Base-by-base conservation (phyloP, 805 yeast species). In the Candida sithepensis region DNA sequence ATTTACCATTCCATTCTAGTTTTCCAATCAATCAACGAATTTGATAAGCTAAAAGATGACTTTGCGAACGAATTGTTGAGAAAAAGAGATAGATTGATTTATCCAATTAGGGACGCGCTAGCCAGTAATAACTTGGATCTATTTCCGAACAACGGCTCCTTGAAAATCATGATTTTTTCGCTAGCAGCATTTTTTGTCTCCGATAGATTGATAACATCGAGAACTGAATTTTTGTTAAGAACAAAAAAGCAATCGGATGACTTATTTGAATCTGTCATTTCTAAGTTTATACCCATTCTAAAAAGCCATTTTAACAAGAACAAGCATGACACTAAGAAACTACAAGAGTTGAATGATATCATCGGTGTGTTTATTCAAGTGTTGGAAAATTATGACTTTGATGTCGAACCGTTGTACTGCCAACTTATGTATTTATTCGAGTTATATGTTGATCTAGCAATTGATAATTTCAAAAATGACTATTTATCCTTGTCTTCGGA, bases 1-100 rank as follows among this genome's bases (percentile, higher is more conserved):
- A 71, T 92, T 24, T 87, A 81, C 64, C 97, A 92, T 66, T 82
- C 95, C 3, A 77, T 88, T 23, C 72, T 91, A 56, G 95, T 94
- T 1, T 91, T 84, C 60, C 79, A 84, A 49, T 82, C 90, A 3
- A 73, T 91, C 41, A 81, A 84, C 44, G 85, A 83, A 58, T 67
- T 74, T 16, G 81, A 78, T n/a, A 74, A 73, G 43, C 73, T 94
- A 44, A 73, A 79, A 39, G 71, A 73, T 32, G 82, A 82, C 50
- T 82, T 86, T 54, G 79, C 81, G 44, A 82, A 81, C 52, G 96
- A 88, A 63, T 72, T 92, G 69, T 69, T 80, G 44, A 74, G 81
- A 47, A 82, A 87, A 64, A 80, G 88, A 54, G 86, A 82, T 52
- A 71, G 87, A 51, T 65, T 90, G 14, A 75, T 90, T 9, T 80